These are phyloP conservation scores for Diaporthe australafricana DNA, from an alignment of 2,329 filamentous ascomycete species.

Conservation along the genomic window DNA sequence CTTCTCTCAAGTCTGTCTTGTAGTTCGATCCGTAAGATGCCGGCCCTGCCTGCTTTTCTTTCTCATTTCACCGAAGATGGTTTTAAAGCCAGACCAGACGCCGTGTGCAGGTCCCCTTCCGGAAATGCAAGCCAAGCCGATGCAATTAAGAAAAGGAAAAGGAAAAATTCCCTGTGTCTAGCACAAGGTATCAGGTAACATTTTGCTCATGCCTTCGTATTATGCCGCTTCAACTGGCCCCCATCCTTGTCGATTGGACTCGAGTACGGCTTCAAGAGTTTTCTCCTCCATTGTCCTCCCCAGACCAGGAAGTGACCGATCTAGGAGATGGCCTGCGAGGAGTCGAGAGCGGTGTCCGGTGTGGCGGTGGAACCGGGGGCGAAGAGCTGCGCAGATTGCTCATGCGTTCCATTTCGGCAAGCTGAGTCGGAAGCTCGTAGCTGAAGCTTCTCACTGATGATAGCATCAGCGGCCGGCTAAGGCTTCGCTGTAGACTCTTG, in stretches of 20 bases:
- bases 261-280: background rate
- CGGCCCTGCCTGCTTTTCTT: slow-evolving; percentile 12
- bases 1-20: background rate
- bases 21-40: slow-evolving; percentile 13
- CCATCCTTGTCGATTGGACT: background rate
- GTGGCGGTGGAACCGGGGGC: background rate
- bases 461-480: slow-evolving; percentile 26
- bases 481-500: slow-evolving; percentile 12
- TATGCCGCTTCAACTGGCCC: background rate
- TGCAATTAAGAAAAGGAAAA: slow-evolving; percentile 1
- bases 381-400: slow-evolving; percentile 23
- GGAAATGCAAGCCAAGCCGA: slow-evolving; percentile 17
- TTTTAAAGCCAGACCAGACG: slow-evolving; percentile 1
- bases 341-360: background rate
- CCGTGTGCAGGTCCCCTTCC: slow-evolving; percentile 8
- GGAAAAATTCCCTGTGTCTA: background rate
- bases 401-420: slow-evolving; percentile 34
- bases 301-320: background rate
- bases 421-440: slow-evolving; percentile 34
- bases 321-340: background rate
- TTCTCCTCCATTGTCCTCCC: background rate
- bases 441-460: slow-evolving; percentile 33
- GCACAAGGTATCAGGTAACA: background rate
- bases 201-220: background rate
- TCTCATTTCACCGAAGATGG: slow-evolving; percentile 7